These are phyloP conservation scores for Amylostereum chailletii DNA, from an alignment of 1,284 basidiomycete species.

Conservation along the genomic window DNA sequence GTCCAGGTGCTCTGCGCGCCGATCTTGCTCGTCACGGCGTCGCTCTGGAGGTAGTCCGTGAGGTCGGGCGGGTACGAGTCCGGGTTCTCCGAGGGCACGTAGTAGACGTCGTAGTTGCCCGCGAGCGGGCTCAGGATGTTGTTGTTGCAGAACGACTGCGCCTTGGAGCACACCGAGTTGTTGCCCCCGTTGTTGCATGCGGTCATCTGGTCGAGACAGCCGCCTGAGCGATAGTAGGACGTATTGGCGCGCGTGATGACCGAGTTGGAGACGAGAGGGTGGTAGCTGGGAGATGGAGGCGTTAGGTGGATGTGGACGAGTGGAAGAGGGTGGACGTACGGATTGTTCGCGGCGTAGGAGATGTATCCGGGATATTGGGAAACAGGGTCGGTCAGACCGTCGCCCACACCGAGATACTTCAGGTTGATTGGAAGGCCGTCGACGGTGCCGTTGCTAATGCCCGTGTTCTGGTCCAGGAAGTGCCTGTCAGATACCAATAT, in stretches of 20 bases:
- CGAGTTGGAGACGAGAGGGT: slow-evolving; percentile 35
- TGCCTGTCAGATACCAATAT: slow-evolving; percentile 23
- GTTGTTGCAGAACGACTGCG: slow-evolving; percentile 48
- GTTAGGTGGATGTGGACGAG: not conserved
- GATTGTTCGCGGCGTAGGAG: slow-evolving; percentile 42
- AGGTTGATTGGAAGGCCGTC: slow-evolving; percentile 47
- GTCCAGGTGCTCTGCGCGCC: slow-evolving; percentile 44
- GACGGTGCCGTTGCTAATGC: slow-evolving; percentile 40
- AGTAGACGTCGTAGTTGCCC: slow-evolving; percentile 44
- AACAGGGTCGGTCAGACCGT: slow-evolving; percentile 56
- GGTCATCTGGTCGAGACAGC: slow-evolving; percentile 46
- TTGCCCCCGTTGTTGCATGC: slow-evolving; percentile 38
- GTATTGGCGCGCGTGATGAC: slow-evolving; percentile 32
- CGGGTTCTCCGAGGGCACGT: slow-evolving; percentile 37
- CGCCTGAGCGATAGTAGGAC: slow-evolving; percentile 34
- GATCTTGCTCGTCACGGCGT: slow-evolving; percentile 28
- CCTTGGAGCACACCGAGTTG: slow-evolving; percentile 40
- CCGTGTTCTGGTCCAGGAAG: slow-evolving; percentile 53
- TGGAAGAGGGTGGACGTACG: slow-evolving; percentile 12
- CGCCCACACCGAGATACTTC: slow-evolving; percentile 52
- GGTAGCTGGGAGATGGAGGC: slow-evolving; percentile 25
- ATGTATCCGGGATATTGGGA: slow-evolving; percentile 50
- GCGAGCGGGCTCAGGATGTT: slow-evolving; percentile 40
- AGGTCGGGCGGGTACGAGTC: slow-evolving; percentile 49
- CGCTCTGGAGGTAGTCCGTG: slow-evolving; percentile 28